phyloP scores from a whole-genome alignment of 805 yeast species.

The Yarrowia bubula region DNA sequence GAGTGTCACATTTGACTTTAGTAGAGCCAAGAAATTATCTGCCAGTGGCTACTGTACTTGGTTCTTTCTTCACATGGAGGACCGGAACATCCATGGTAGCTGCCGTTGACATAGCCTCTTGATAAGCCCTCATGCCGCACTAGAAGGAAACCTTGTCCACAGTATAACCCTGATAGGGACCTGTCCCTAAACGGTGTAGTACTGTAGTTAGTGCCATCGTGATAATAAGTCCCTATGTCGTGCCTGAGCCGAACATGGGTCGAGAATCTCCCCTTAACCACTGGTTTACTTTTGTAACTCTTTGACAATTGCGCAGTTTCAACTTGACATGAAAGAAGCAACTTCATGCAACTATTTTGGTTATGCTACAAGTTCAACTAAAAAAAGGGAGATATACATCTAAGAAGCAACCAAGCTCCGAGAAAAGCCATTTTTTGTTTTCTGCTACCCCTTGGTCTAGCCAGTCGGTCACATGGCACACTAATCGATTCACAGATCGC shows the following conservation, averaged over 20 bases:
- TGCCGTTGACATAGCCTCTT: constrained; percentile 1
- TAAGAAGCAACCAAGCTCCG: no score
- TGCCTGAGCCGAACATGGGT: neutral
- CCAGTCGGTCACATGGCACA: no score
- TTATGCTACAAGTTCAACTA: neutral
- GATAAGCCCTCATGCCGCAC: neutral
- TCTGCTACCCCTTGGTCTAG: no score
- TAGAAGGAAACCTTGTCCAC: neutral
- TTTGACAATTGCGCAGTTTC: neutral
- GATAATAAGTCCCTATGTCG: no score
- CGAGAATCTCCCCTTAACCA: neutral
- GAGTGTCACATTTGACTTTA: no score
- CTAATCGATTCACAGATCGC: no score
- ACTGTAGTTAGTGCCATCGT: no score
- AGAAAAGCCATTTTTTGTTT: no score
- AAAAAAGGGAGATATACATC: neutral
- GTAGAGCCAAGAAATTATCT: no score
- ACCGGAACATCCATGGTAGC: no score
- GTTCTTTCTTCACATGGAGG: no score
- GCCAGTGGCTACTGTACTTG: no score
- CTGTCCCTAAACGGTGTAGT: neutral
- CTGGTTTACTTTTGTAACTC: neutral
- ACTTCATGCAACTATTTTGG: neutral
- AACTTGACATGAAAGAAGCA: constrained; percentile 7
- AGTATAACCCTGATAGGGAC: constrained; percentile 5